Conservation (phyloP, 352 stramenopile species). For the Phytophthora palmivora region DNA sequence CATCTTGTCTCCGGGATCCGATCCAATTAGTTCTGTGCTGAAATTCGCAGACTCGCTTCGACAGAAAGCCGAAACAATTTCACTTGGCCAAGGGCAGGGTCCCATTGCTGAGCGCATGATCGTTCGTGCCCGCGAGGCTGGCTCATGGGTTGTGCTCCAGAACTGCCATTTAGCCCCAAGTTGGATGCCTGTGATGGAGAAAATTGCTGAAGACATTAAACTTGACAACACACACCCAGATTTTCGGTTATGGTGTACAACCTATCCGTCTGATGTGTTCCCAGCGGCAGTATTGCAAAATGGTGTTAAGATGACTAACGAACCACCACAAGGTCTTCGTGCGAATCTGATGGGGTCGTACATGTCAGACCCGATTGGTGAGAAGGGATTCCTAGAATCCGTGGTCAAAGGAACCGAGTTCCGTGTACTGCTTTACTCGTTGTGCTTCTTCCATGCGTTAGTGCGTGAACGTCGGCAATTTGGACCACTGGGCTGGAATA, state of each 20-base stretch:
- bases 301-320: constrained; percentile 97
- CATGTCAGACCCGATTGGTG: constrained; percentile 91
- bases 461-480: constrained; percentile 94
- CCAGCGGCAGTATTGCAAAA: constrained; percentile 95
- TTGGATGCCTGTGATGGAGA: constrained; percentile 95
- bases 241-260: constrained; percentile 96
- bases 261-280: constrained; percentile 94
- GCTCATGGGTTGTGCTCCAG: constrained; percentile 93
- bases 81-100: constrained; percentile 92
- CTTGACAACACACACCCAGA: constrained; percentile 82
- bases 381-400: constrained; percentile 89
- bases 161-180: constrained; percentile 91
- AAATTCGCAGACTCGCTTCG: constrained; percentile 85
- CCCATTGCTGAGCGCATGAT: constrained; percentile 93
- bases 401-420: constrained; percentile 86
- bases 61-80: constrained; percentile 90
- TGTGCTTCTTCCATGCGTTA: constrained; percentile 93
- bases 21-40: constrained; percentile 92
- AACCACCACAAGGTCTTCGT: constrained; percentile 92
- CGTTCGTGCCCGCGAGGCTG: constrained; percentile 73
- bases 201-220: constrained; percentile 89
- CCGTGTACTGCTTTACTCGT: constrained; percentile 87
- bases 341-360: constrained; percentile 94
- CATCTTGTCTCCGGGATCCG: constrained; percentile 91
- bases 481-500: constrained; percentile 95